Evolutionary conservation across 2,329 filamentous ascomycete genomes (phyloP).

Genomic region (Penicillium expansum): DNA sequence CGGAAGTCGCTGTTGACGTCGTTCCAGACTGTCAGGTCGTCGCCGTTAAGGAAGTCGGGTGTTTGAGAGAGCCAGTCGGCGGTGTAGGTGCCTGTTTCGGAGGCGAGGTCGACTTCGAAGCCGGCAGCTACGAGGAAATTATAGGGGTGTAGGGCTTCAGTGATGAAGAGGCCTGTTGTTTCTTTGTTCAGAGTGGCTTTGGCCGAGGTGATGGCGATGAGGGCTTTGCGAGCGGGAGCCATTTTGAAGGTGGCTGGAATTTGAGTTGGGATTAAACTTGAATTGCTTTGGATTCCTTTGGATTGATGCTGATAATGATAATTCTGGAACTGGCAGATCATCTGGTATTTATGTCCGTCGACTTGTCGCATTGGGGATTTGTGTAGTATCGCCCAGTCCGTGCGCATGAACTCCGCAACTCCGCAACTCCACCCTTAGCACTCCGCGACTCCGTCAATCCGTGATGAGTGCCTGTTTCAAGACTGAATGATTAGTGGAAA

Average conservation of each 20-base stretch:
- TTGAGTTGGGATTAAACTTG: background rate
- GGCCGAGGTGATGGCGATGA: slow-evolving; percentile 47
- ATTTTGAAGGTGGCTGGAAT: slow-evolving; percentile 1
- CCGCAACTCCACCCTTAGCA: background rate
- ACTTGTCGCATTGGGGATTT: background rate
- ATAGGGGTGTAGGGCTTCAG: slow-evolving; percentile 50
- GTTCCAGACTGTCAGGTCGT: slow-evolving; percentile 42
- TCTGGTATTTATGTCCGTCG: slow-evolving; percentile 1
- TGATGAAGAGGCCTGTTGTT: slow-evolving; percentile 47
- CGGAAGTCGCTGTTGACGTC: slow-evolving; percentile 44
- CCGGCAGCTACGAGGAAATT: slow-evolving; percentile 41
- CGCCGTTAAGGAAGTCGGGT: slow-evolving; percentile 43
- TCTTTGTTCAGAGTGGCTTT: slow-evolving; percentile 43
- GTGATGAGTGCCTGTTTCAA: background rate
- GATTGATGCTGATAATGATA: background rate
- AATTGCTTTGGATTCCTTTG: background rate
- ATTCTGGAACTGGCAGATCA: background rate
- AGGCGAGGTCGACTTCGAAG: slow-evolving; percentile 49
- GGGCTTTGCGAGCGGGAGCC: slow-evolving; percentile 38
- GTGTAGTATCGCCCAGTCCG: background rate
- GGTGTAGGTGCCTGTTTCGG: slow-evolving; percentile 46
- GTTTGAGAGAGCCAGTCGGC: slow-evolving; percentile 48
- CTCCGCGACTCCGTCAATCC: background rate
- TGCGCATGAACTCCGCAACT: slow-evolving; percentile 2
- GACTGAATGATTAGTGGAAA: background rate